Evolutionary conservation across 192 early-diverging fungal species (phyloP).

Genomic region (Nowakowskiella sp.): DNA sequence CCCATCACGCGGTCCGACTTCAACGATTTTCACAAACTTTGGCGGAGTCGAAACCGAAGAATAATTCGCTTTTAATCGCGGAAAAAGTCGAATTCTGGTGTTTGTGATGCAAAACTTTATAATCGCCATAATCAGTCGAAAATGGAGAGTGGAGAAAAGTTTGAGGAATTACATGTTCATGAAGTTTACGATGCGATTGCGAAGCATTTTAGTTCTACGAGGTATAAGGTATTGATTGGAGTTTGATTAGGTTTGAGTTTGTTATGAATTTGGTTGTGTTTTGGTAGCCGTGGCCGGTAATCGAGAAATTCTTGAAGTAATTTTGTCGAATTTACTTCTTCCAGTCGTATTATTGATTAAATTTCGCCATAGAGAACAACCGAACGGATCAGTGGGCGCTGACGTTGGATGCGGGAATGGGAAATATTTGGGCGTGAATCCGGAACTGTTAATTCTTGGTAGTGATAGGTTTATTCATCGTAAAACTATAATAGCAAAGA

Average conservation of each 20-base stretch:
- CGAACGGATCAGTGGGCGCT: constrained; percentile 69
- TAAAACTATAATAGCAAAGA: neutral
- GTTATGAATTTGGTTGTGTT: neutral
- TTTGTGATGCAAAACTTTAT: too few relatives aligned
- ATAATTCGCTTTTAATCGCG: too few relatives aligned
- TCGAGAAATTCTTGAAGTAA: constrained; percentile 68
- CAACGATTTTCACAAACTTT: constrained; percentile 84
- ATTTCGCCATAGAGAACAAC: constrained; percentile 20
- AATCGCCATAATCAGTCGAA: too few relatives aligned
- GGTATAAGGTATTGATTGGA: constrained; percentile 68
- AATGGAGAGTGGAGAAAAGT: neutral
- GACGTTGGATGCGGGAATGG: constrained; percentile 98
- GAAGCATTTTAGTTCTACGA: constrained; percentile 83
- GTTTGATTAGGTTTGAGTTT: neutral
- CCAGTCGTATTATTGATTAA: neutral
- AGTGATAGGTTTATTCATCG: constrained; percentile 63
- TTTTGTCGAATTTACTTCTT: neutral
- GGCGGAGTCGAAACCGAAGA: too few relatives aligned
- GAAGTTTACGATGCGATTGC: constrained; percentile 89
- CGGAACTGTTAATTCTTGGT: constrained; percentile 70
- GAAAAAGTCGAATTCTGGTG: too few relatives aligned
- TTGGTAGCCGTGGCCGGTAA: constrained; percentile 85
- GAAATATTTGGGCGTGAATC: constrained; percentile 89
- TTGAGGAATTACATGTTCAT: constrained; percentile 78
- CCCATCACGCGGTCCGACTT: constrained; percentile 94